Evolutionary conservation across 1,139 yeast genomes (phyloP).

Genomic region (Pneumocystis sp.): DNA sequence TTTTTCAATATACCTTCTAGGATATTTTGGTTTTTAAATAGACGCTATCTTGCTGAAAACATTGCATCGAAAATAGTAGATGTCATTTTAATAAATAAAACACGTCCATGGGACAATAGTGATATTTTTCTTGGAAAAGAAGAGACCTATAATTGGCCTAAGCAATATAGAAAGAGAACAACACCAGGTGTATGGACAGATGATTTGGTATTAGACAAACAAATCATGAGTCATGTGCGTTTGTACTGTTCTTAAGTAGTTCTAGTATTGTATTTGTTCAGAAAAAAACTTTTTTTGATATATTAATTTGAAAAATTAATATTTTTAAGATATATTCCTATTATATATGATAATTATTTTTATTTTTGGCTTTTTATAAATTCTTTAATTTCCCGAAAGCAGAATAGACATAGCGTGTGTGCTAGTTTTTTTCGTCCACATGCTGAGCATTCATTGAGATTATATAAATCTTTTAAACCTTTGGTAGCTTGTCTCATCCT

Average conservation of each 20-base stretch:
- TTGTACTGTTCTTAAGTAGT: background rate
- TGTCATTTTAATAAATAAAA: conserved; percentile 27
- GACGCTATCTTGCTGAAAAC: conserved; percentile 55
- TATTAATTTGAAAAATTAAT: too few relatives aligned
- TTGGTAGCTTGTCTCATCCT: conserved; percentile 13
- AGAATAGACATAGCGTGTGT: conserved; percentile 8
- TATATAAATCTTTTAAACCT: conserved; percentile 7
- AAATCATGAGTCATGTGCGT: conserved; percentile 4
- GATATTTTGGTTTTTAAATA: conserved; percentile 62
- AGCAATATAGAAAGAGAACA: conserved; percentile 54
- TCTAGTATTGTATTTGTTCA: background rate
- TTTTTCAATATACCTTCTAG: conserved; percentile 62
- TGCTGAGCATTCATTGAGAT: conserved; percentile 9
- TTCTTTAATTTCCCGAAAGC: conserved; percentile 9
- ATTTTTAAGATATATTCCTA: background rate
- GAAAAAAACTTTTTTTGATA: background rate
- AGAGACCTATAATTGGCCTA: conserved; percentile 89
- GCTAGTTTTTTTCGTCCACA: conserved; percentile 12
- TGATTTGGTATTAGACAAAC: conserved; percentile 11
- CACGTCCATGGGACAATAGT: background rate
- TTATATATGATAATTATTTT: background rate
- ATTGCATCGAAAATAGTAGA: conserved; percentile 49
- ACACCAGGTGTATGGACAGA: conserved; percentile 22
- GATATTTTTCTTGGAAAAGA: conserved; percentile 20
- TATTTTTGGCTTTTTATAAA: background rate